Percentiles rank a stretch among this genome's conserved stretches.
These are phyloP conservation scores for Grosmannia serpens DNA, from an alignment of 2,329 filamentous ascomycete genomes.

Conservation along the genomic window DNA sequence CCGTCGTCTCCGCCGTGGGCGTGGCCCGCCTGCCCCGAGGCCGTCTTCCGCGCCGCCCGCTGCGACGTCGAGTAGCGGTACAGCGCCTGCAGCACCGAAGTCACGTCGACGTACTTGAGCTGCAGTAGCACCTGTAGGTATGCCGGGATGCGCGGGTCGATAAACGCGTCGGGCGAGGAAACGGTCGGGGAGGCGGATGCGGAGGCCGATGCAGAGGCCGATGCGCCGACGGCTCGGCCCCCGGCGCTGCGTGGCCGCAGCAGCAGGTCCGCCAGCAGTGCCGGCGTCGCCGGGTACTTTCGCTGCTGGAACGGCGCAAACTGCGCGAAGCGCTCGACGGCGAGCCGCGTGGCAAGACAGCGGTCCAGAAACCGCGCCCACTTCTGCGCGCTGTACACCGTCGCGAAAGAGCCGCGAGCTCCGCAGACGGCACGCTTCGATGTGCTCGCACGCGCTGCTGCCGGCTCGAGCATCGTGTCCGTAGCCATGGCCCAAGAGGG, in stretches of 20 bases:
- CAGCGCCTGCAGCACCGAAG: conserved; percentile 42
- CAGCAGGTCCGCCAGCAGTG: conserved; percentile 44
- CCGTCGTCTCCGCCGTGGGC: no score
- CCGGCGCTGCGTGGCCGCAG: conserved; percentile 34
- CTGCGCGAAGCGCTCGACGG: conserved; percentile 39
- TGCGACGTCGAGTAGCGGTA: conserved; percentile 47
- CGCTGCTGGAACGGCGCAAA: conserved; percentile 37
- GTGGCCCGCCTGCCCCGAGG: conserved; percentile 11
- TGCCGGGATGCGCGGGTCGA: conserved; percentile 47
- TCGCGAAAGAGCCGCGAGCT: conserved; percentile 7
- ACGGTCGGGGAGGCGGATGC: neutral
- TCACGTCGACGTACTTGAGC: conserved; percentile 39
- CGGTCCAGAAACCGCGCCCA: conserved; percentile 41
- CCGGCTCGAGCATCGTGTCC: neutral
- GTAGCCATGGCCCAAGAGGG: neutral
- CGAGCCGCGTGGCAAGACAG: conserved; percentile 40
- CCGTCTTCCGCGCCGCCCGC: conserved; percentile 16
- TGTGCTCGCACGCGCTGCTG: neutral
- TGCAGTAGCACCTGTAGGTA: conserved; percentile 46
- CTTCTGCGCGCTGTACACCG: conserved; percentile 18
- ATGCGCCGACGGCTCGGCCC: neutral
- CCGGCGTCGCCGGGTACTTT: conserved; percentile 39
- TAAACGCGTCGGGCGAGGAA: conserved; percentile 28
- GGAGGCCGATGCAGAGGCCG: neutral
- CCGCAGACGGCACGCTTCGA: neutral